Conservation (phyloP, 1,139 yeast genomes). For the Meyerozyma guilliermondii region DNA sequence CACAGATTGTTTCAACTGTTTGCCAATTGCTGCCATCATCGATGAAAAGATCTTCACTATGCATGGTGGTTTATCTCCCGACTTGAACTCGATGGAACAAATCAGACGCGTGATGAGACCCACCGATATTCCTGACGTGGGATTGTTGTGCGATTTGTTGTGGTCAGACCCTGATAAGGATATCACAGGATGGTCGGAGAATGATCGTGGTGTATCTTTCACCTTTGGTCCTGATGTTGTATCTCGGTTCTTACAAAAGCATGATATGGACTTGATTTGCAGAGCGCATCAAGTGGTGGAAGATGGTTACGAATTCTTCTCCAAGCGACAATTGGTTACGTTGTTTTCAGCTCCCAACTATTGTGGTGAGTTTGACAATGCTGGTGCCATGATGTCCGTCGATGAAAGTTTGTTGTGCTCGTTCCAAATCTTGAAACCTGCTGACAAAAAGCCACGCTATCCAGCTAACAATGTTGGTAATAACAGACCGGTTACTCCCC, state of each 20-base stretch:
- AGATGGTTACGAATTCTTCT: slow-evolving; percentile 96
- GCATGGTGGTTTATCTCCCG: slow-evolving; percentile 99
- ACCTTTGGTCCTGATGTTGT: slow-evolving; percentile 98
- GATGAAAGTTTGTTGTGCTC: slow-evolving; percentile 94
- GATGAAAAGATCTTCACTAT: slow-evolving; percentile 96
- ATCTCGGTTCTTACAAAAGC: slow-evolving; percentile 87
- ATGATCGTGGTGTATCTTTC: slow-evolving; percentile 96
- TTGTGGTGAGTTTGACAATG: slow-evolving; percentile 98
- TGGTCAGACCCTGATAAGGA: slow-evolving; percentile 99
- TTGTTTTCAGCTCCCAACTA: slow-evolving; percentile 95
- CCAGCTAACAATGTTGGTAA: slow-evolving; percentile 50
- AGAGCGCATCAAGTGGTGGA: slow-evolving; percentile 99
- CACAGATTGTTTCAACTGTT: slow-evolving; percentile 95
- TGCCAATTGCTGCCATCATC: slow-evolving; percentile 96
- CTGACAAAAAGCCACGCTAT: slow-evolving; percentile 82
- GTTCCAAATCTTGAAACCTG: slow-evolving; percentile 96
- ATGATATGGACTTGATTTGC: slow-evolving; percentile 95
- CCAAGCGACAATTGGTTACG: slow-evolving; percentile 92
- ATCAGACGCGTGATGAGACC: slow-evolving; percentile 98
- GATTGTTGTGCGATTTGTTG: slow-evolving; percentile 87
- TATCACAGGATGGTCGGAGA: slow-evolving; percentile 97
- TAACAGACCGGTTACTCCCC: slow-evolving; percentile 59
- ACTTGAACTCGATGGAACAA: slow-evolving; percentile 95
- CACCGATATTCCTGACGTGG: slow-evolving; percentile 96
- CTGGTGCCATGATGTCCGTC: slow-evolving; percentile 99